Evolutionary conservation across 768 basidiomycete species (phyloP), one percentile per base, ranked within the genome.

Genomic region (Mycena galericulata): DNA sequence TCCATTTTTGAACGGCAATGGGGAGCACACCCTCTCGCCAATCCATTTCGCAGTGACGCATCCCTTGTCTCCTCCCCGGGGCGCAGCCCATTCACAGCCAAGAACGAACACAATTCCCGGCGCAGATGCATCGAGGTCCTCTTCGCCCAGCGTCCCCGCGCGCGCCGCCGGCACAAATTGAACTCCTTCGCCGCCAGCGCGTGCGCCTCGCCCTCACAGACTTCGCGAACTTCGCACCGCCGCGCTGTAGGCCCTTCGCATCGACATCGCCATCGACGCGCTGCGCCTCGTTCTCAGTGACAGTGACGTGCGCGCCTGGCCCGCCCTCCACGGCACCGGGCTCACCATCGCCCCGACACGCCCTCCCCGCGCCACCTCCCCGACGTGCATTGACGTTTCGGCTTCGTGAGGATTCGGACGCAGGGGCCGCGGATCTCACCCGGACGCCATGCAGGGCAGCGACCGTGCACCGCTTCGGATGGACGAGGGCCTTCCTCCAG

Each of bases 231-330:
- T n/a, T n/a, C n/a, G n/a, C n/a, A n/a, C 4, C 68, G 70, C 60
- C 29, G n/a, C 17, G 59, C 59, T 72, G 4, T 58, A 72, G 41
- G 62, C 63, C 22, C 68, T 72, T 56, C 54, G 54, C 56, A 58
- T 58, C 55, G 49, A 68, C 49, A 56, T 47, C 27, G 70, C 68
- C 41, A 36, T 30, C 4, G 70, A 72, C 49, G 59, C 70, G 36
- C 68, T 67, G 70, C n/a, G n/a, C n/a, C 70, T 62, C 11, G 7
- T 20, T 72, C 27, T 29, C 24, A 32, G 49, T 51, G 11, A n/a
- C n/a, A n/a, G n/a, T n/a, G n/a, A n/a, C n/a, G n/a, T n/a, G n/a
- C n/a, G n/a, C n/a, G n/a, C n/a, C n/a, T n/a, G n/a, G n/a, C n/a
- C n/a, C n/a, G n/a, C n/a, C n/a, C n/a, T n/a, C n/a, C n/a, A n/a